phyloP scores from a whole-genome alignment of 2,329 filamentous ascomycete species.

The Ophiostoma sp. region DNA sequence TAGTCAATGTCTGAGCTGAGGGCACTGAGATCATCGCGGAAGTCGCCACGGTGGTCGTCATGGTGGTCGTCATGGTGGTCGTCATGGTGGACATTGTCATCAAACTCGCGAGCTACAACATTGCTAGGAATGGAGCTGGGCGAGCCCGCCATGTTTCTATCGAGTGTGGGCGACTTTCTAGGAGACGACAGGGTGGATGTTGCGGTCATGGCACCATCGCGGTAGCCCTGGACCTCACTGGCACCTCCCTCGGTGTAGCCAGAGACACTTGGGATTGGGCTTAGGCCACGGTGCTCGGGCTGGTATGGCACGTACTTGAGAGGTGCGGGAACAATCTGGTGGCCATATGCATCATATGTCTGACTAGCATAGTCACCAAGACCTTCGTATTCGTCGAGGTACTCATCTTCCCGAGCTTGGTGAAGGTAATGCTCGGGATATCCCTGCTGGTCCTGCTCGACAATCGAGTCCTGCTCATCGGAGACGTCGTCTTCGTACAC shows the following conservation, averaged over 20 bases:
- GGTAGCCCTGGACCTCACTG: conserved; percentile 52
- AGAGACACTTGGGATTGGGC: conserved; percentile 87
- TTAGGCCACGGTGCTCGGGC: conserved; percentile 65
- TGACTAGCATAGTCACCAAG: conserved; percentile 33
- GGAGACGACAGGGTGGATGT: conserved; percentile 51
- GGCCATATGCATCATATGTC: conserved; percentile 48
- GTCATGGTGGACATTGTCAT: conserved; percentile 33
- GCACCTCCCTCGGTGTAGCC: conserved; percentile 68
- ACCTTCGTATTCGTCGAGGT: conserved; percentile 38
- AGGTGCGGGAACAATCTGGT: conserved; percentile 59
- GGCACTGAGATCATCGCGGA: conserved; percentile 50
- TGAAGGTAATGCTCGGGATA: conserved; percentile 39
- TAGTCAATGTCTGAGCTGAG: conserved; percentile 53
- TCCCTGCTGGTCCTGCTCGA: conserved; percentile 39
- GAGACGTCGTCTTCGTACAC: conserved; percentile 36
- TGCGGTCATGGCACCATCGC: conserved; percentile 52
- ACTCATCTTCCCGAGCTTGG: conserved; percentile 22
- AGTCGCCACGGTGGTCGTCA: not conserved
- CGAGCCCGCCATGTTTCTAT: conserved; percentile 40
- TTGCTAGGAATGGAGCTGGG: conserved; percentile 53
- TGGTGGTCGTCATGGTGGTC: conserved; percentile 43
- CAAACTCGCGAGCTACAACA: conserved; percentile 44
- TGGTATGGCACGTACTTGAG: conserved; percentile 64
- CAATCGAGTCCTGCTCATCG: conserved; percentile 37
- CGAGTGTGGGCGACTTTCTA: conserved; percentile 50